Evolutionary conservation across 2,329 filamentous ascomycete species (phyloP).

Genomic region (Leptographium wingfieldii): DNA sequence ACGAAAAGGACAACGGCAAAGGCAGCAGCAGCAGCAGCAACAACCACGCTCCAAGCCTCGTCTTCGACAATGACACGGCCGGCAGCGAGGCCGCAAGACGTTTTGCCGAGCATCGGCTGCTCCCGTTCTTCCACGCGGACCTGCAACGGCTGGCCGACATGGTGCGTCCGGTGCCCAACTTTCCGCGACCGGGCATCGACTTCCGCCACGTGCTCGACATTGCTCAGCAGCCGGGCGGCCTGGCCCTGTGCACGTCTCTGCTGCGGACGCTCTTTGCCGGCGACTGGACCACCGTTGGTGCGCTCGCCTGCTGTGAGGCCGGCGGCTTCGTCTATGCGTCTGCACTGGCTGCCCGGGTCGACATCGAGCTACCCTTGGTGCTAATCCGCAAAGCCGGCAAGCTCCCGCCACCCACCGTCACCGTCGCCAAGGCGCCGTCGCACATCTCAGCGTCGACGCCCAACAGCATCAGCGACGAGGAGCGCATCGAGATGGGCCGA

Average conservation of each 20-base stretch:
- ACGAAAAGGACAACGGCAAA: not conserved
- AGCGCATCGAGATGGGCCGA: slow-evolving; percentile 35
- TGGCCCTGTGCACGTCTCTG: slow-evolving; percentile 37
- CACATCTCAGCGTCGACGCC: slow-evolving; percentile 15
- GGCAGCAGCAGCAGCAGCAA: not conserved
- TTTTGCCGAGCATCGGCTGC: slow-evolving; percentile 29
- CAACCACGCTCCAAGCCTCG: not conserved
- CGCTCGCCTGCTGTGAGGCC: slow-evolving; percentile 40
- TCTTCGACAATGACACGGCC: not conserved
- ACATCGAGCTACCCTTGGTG: slow-evolving; percentile 25
- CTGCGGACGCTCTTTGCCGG: slow-evolving; percentile 34
- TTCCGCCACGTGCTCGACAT: slow-evolving; percentile 49
- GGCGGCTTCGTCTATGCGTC: slow-evolving; percentile 45
- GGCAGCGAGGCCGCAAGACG: slow-evolving; percentile 24
- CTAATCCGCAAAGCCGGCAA: slow-evolving; percentile 44
- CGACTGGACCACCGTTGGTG: slow-evolving; percentile 21
- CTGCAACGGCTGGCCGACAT: slow-evolving; percentile 34
- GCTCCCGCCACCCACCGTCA: slow-evolving; percentile 42
- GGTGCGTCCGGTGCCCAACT: slow-evolving; percentile 34
- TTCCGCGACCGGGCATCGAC: slow-evolving; percentile 35
- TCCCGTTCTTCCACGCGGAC: slow-evolving; percentile 33
- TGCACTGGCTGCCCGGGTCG: slow-evolving; percentile 28
- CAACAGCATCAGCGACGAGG: slow-evolving; percentile 24
- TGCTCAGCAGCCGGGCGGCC: slow-evolving; percentile 34
- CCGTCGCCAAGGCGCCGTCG: slow-evolving; percentile 30